Percentiles rank a stretch among this genome's conserved stretches.
Conservation (phyloP, 306 rosid genomes). For the Cucumis melo region DNA sequence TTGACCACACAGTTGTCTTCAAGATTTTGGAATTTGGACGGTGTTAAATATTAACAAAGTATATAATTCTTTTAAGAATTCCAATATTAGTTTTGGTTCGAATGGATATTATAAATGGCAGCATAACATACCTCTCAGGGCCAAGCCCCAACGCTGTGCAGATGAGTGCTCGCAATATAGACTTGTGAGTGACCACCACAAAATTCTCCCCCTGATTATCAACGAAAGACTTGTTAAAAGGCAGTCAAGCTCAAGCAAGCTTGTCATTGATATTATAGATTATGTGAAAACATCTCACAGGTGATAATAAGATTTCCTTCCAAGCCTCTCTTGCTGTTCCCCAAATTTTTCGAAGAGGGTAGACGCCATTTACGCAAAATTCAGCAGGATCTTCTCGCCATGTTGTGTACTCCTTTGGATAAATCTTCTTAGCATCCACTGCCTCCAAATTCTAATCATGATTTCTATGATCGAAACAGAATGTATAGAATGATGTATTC, state of each 20-base stretch:
- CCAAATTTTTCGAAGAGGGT: slow-evolving; percentile 56
- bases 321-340: slow-evolving; percentile 51
- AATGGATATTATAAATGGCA: neutral
- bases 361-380: slow-evolving; percentile 41
- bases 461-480: slow-evolving; percentile 24
- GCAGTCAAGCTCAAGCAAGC: neutral
- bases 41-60: neutral
- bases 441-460: slow-evolving; percentile 45
- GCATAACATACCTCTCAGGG: slow-evolving; percentile 39
- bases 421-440: slow-evolving; percentile 35
- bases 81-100: neutral
- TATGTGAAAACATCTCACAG: slow-evolving; percentile 31
- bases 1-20: neutral
- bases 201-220: slow-evolving; percentile 50
- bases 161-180: slow-evolving; percentile 61
- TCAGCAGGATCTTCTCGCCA: slow-evolving; percentile 83
- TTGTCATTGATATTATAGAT: neutral
- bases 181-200: slow-evolving; percentile 64
- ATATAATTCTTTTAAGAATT: neutral
- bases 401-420: slow-evolving; percentile 34
- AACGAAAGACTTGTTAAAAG: slow-evolving; percentile 2
- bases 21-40: neutral
- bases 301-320: slow-evolving; percentile 53
- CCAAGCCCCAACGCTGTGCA: slow-evolving; percentile 65
- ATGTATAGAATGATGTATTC: slow-evolving; percentile 2